Conservation (phyloP, 495 filamentous ascomycete species). For the Tirmania nivea region DNA sequence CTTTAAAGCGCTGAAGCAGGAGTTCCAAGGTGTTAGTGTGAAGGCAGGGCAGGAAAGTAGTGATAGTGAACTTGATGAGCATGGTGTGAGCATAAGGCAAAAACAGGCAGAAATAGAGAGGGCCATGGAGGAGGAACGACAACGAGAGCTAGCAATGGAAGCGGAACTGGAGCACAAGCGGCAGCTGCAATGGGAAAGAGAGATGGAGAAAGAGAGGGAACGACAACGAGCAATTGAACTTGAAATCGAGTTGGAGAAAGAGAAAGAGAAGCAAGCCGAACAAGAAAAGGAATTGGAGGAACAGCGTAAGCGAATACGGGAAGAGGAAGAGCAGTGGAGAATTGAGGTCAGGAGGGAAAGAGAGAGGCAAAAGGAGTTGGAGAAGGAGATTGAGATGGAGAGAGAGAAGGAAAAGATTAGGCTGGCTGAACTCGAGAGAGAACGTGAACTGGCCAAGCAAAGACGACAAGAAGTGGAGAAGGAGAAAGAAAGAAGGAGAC, state of each 20-base stretch:
- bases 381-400: conserved; percentile 10
- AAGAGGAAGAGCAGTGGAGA: conserved; percentile 6
- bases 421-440: conserved; percentile 7
- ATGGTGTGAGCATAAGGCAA: conserved; percentile 4
- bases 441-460: conserved; percentile 3
- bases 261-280: conserved; percentile 8
- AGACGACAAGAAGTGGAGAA: conserved; percentile 8
- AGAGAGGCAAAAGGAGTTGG: conserved; percentile 2
- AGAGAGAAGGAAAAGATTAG: neutral
- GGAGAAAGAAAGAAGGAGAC: conserved; percentile 8
- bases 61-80: neutral
- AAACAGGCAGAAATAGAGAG: conserved; percentile 4
- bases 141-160: conserved; percentile 4
- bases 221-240: conserved; percentile 6
- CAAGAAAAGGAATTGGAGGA: conserved; percentile 1
- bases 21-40: conserved; percentile 9
- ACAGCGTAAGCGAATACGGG: conserved; percentile 7
- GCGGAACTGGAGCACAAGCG: neutral
- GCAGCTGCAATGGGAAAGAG: conserved; percentile 3
- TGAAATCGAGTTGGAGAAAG: conserved; percentile 8
- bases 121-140: conserved; percentile 5
- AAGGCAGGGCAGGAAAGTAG: neutral
- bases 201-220: conserved; percentile 8
- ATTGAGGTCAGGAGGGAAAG: conserved; percentile 9
- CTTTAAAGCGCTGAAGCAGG: conserved; percentile 18